phyloP scores from a whole-genome alignment of 768 basidiomycete genomes.

The Boletus edulis region DNA sequence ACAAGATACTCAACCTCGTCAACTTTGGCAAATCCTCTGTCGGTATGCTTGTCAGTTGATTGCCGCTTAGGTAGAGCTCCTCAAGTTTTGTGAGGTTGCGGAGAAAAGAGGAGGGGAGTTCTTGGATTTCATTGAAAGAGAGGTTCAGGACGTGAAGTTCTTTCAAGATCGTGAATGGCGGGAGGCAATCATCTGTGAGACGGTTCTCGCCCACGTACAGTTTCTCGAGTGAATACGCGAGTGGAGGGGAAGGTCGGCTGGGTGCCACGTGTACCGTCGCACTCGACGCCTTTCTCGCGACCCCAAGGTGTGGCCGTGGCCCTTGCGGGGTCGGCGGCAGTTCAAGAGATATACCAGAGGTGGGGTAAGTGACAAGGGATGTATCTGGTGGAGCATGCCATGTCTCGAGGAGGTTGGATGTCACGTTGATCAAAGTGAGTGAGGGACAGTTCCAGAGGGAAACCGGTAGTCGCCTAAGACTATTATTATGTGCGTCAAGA shows the following conservation, averaged over 20 bases:
- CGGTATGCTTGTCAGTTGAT: conserved; percentile 85
- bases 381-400: conserved; percentile 65
- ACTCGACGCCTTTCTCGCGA: conserved; percentile 35
- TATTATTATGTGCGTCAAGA: conserved; percentile 92
- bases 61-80: conserved; percentile 94
- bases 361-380: conserved; percentile 23
- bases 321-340: conserved; percentile 10
- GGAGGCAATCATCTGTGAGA: conserved; percentile 76
- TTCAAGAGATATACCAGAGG: conserved; percentile 25
- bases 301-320: conserved; percentile 17
- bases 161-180: conserved; percentile 69
- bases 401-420: conserved; percentile 77
- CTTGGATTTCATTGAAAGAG: conserved; percentile 92
- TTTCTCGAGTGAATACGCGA: conserved; percentile 68
- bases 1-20: conserved; percentile 67
- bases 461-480: conserved; percentile 69
- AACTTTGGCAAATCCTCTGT: conserved; percentile 82
- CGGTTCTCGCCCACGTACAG: conserved; percentile 91
- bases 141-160: conserved; percentile 84
- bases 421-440: conserved; percentile 74
- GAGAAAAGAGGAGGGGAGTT: conserved; percentile 79
- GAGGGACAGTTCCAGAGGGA: conserved; percentile 82
- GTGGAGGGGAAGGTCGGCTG: conserved; percentile 44
- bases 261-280: conserved; percentile 30
- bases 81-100: conserved; percentile 66